Conservation (phyloP, 768 basidiomycete genomes). For the Boletus fagicola region DNA sequence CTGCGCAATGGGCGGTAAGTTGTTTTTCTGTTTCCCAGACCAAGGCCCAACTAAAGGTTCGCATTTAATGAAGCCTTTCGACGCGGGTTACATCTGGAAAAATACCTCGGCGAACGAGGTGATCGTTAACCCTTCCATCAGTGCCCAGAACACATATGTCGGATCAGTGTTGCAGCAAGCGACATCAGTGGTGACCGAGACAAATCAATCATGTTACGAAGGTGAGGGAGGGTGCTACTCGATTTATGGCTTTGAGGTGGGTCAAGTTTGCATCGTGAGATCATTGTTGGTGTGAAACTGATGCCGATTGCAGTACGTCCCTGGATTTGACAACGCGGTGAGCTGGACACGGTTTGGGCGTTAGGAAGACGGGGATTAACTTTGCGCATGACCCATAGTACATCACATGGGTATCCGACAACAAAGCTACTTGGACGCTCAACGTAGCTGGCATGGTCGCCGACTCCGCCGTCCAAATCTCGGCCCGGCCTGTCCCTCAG, state of each 20-base stretch:
- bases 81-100: conserved; percentile 66
- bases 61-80: conserved; percentile 56
- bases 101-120: conserved; percentile 60
- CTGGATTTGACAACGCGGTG: conserved; percentile 66
- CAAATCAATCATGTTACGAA: conserved; percentile 72
- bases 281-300: background rate
- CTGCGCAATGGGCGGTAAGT: conserved; percentile 78
- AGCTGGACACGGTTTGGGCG: conserved; percentile 21
- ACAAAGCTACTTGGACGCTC: conserved; percentile 72
- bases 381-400: conserved; percentile 45
- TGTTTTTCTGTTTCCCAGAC: conserved; percentile 4
- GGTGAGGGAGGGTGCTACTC: conserved; percentile 58
- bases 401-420: conserved; percentile 79
- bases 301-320: conserved; percentile 24
- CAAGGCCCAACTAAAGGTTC: background rate
- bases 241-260: conserved; percentile 76
- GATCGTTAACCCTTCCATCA: conserved; percentile 54
- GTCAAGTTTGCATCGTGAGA: conserved; percentile 11
- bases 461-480: conserved; percentile 58
- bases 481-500: conserved; percentile 64
- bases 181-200: conserved; percentile 67
- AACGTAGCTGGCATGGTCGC: conserved; percentile 64
- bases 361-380: background rate
- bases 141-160: conserved; percentile 57
- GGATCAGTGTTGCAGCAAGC: conserved; percentile 78